Evolutionary conservation across 768 basidiomycete species (phyloP).

Genomic region (Pleurotus platypus): DNA sequence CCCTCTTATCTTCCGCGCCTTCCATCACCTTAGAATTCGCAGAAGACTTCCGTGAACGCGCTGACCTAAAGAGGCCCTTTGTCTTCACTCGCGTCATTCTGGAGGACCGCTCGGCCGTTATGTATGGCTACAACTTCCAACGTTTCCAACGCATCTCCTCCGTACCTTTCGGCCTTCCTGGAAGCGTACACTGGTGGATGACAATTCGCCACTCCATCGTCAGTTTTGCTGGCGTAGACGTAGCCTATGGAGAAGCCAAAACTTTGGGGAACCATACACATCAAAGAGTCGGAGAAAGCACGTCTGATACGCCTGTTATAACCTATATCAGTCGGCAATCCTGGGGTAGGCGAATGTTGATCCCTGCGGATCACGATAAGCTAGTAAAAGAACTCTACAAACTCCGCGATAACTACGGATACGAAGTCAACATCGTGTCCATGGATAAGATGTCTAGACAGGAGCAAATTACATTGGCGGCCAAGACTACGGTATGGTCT

Average conservation of each 20-base stretch:
- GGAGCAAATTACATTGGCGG: slow-evolving; percentile 80
- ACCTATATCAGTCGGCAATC: slow-evolving; percentile 89
- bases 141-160: slow-evolving; percentile 76
- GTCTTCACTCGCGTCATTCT: slow-evolving; percentile 87
- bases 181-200: slow-evolving; percentile 82
- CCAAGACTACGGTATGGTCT: slow-evolving; percentile 73
- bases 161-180: slow-evolving; percentile 71
- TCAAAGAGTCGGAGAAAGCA: slow-evolving; percentile 33
- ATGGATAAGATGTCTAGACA: slow-evolving; percentile 78
- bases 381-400: slow-evolving; percentile 73
- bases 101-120: slow-evolving; percentile 83
- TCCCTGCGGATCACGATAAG: slow-evolving; percentile 69
- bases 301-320: slow-evolving; percentile 67
- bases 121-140: slow-evolving; percentile 62
- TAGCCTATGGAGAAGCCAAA: slow-evolving; percentile 14
- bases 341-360: slow-evolving; percentile 85
- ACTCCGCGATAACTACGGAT: slow-evolving; percentile 67
- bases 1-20: slow-evolving; percentile 78
- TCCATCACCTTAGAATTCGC: slow-evolving; percentile 76
- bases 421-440: slow-evolving; percentile 84
- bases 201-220: slow-evolving; percentile 72
- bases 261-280: not conserved
- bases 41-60: slow-evolving; percentile 80
- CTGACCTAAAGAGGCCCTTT: slow-evolving; percentile 45
- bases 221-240: slow-evolving; percentile 60